A percentile compares a stretch with the other conserved stretches of the same genome.
Evolutionary conservation across 2,329 filamentous ascomycete genomes (phyloP).

Genomic region (Trichoderma harzianum): DNA sequence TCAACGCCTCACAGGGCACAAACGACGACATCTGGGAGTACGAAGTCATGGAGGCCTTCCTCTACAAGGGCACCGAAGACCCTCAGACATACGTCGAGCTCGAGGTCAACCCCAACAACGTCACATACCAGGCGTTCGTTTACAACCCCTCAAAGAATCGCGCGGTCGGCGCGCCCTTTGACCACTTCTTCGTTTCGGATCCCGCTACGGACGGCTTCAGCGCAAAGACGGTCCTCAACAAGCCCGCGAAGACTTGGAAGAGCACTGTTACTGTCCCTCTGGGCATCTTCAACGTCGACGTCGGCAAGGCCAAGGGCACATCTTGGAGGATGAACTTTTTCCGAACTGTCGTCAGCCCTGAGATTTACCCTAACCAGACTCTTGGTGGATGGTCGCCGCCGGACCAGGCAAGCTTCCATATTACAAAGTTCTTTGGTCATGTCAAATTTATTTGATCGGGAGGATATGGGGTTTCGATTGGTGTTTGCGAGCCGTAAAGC

Average conservation of each 20-base stretch:
- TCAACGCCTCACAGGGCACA: constrained; percentile 39
- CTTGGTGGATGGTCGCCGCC: constrained; percentile 47
- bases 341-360: constrained; percentile 42
- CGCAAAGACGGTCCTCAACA: constrained; percentile 40
- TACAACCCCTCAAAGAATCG: constrained; percentile 49
- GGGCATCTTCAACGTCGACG: constrained; percentile 48
- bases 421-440: constrained; percentile 44
- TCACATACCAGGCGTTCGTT: constrained; percentile 50
- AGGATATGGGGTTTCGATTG: background rate
- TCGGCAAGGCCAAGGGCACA: constrained; percentile 40
- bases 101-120: constrained; percentile 48
- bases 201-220: constrained; percentile 41
- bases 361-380: constrained; percentile 42
- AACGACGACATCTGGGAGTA: constrained; percentile 49
- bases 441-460: constrained; percentile 34
- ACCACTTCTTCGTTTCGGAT: constrained; percentile 40
- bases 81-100: constrained; percentile 50
- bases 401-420: constrained; percentile 46
- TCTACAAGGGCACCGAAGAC: constrained; percentile 43
- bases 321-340: constrained; percentile 53
- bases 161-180: constrained; percentile 39
- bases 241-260: constrained; percentile 36
- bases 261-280: constrained; percentile 43
- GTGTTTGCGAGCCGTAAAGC: background rate
- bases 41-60: constrained; percentile 51